Percentiles rank a stretch among this genome's conserved stretches.
Conservation (phyloP, 2,329 filamentous ascomycete species). For the Fusarium sacchari region DNA sequence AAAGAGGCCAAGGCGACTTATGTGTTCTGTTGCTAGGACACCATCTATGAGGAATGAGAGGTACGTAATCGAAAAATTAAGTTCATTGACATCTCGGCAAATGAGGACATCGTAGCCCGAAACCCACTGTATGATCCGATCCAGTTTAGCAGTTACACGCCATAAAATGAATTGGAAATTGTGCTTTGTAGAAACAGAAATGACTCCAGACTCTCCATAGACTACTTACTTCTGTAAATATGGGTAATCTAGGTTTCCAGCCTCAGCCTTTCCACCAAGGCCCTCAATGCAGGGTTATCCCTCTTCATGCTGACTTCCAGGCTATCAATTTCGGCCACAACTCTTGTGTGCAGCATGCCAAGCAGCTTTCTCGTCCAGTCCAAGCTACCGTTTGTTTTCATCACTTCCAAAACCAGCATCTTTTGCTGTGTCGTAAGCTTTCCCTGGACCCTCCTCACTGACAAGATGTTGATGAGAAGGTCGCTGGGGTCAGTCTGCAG, state of each 20-base stretch:
- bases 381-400: neutral
- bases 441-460: neutral
- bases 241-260: fast-evolving
- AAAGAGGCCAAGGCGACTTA: neutral
- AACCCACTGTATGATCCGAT: neutral
- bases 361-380: neutral
- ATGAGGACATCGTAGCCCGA: neutral
- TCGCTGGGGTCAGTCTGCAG: neutral
- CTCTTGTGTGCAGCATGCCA: neutral
- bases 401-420: neutral
- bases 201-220: too few relatives aligned
- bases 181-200: fast-evolving
- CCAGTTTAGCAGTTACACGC: fast-evolving
- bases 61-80: too few relatives aligned
- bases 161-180: fast-evolving
- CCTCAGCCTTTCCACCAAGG: neutral
- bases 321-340: neutral
- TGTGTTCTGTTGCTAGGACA: too few relatives aligned
- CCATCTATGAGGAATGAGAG: too few relatives aligned
- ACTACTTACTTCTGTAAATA: neutral
- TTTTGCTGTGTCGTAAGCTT: neutral
- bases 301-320: neutral
- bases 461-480: neutral
- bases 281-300: neutral
- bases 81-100: too few relatives aligned